Conservation (phyloP, 1,139 yeast species). For the Wickerhamomyces sp. region DNA sequence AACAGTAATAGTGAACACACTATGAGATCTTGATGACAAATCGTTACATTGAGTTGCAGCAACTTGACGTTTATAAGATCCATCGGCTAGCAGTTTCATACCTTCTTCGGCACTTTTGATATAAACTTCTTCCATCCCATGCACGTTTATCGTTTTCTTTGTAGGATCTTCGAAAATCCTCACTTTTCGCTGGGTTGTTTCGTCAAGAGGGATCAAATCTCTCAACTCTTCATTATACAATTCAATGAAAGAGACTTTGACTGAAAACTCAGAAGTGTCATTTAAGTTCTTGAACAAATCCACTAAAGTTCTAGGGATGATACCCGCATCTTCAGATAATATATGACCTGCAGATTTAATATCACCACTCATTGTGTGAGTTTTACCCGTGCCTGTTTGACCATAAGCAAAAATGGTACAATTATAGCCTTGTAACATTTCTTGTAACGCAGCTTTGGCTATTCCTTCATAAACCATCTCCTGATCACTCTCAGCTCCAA, state of each 20-base stretch:
- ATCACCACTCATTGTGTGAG: constrained; percentile 84
- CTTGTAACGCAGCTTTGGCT: constrained; percentile 55
- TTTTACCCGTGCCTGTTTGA: constrained; percentile 88
- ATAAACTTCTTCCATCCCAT: constrained; percentile 46
- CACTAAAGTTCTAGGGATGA: constrained; percentile 61
- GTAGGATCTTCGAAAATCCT: constrained; percentile 40
- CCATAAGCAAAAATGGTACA: constrained; percentile 86
- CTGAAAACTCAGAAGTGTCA: constrained; percentile 45
- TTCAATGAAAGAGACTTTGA: constrained; percentile 67
- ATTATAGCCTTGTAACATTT: constrained; percentile 59
- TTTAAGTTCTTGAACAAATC: constrained; percentile 45
- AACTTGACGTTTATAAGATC: constrained; percentile 52
- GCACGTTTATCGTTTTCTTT: constrained; percentile 33
- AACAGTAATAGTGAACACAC: constrained; percentile 64
- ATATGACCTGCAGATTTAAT: constrained; percentile 25
- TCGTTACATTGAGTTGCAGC: constrained; percentile 71
- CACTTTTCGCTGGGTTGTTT: constrained; percentile 28
- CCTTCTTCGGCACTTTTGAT: constrained; percentile 38
- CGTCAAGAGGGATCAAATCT: constrained; percentile 44
- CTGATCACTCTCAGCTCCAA: constrained; percentile 74
- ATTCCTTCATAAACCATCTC: constrained; percentile 52
- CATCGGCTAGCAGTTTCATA: constrained; percentile 41
- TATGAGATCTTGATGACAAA: constrained; percentile 69
- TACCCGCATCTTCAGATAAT: constrained; percentile 48
- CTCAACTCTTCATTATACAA: constrained; percentile 69